Evolutionary conservation across 2,329 filamentous ascomycete genomes (phyloP).

Genomic region (Xylaria sp.): DNA sequence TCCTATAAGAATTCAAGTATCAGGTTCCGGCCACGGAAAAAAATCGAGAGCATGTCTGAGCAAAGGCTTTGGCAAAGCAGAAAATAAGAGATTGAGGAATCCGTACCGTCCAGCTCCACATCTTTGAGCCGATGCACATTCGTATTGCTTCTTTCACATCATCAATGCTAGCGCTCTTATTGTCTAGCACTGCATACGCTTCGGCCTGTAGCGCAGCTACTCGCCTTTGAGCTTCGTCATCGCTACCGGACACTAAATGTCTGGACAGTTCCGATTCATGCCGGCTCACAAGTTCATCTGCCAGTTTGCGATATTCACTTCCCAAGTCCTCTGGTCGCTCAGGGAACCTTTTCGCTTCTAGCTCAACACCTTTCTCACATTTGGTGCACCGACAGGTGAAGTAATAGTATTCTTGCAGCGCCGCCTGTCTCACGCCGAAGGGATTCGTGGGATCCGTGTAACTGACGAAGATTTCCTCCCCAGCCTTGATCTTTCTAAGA

Average conservation of each 20-base stretch:
- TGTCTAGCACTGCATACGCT: constrained; percentile 41
- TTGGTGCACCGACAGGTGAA: constrained; percentile 62
- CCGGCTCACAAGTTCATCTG: constrained; percentile 38
- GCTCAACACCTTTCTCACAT: constrained; percentile 55
- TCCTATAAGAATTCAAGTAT: constrained; percentile 18
- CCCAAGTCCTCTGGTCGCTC: constrained; percentile 40
- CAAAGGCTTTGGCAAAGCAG: background rate
- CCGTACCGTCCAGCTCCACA: constrained; percentile 43
- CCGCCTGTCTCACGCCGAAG: constrained; percentile 56
- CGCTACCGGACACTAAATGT: constrained; percentile 27
- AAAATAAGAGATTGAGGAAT: background rate
- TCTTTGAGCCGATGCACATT: constrained; percentile 45
- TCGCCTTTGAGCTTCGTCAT: constrained; percentile 38
- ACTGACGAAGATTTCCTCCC: constrained; percentile 61
- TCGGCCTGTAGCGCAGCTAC: constrained; percentile 44
- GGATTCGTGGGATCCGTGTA: constrained; percentile 61
- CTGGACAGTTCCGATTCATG: constrained; percentile 35
- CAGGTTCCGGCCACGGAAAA: background rate
- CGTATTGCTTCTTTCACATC: constrained; percentile 41
- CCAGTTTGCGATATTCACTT: constrained; percentile 35
- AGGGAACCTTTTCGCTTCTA: constrained; percentile 56
- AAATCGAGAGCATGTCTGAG: background rate
- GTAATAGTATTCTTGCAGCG: constrained; percentile 58
- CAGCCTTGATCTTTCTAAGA: constrained; percentile 57
- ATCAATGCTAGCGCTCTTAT: constrained; percentile 31